Base-by-base conservation (phyloP, 371 early-diverging fungal species). In the Scutellospora calospora region DNA sequence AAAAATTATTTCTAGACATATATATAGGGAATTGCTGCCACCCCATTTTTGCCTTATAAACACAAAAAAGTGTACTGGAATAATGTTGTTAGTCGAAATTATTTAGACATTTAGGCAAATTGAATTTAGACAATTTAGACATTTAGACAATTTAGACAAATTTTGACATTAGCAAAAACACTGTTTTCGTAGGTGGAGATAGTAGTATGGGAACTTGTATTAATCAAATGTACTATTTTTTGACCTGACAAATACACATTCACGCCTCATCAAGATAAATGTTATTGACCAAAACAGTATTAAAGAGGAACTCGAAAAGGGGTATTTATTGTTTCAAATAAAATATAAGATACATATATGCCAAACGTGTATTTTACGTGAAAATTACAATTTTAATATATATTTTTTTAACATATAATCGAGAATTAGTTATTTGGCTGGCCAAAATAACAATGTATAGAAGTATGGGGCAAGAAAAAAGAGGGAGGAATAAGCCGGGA, bases 181-280 rank as follows among this genome's bases (percentile, higher is more conserved):
- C 25, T 49, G 69, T 68, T 68, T 68, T 68, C 51, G 69, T 68
- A 68, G 49, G 69, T 68, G 51, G 72, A 71, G 52, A 71, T 45
- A 52, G 52, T 71, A 71, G 72, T 52, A 22, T 25, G 52, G 52
- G 8, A 45, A 71, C 72, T 71, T 71, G 49, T 69, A 69, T 69
- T 69, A 69, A 49, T 25, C 45, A 68, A 68, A 49, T 68, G 51
- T 68, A 68, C 69, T 68, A 68, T 41, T 68, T 65, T 65, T 68
- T 68, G 69, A 68, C 69, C 49, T 68, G 69, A 68, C 69, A 68
- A 68, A 68, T 68, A 49, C 69, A 49, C 69, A 68, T 68, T 68
- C 69, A 62, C 3, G 63, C 31, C 33, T 29, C 62, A 29, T 62
- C 62, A 68, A 68, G 38, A 68, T 68, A 68, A 68, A 35, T n/a